Percentiles rank a stretch among this genome's conserved stretches.
Conservation (phyloP, 352 stramenopile genomes). For the Blastocystis sp. region DNA sequence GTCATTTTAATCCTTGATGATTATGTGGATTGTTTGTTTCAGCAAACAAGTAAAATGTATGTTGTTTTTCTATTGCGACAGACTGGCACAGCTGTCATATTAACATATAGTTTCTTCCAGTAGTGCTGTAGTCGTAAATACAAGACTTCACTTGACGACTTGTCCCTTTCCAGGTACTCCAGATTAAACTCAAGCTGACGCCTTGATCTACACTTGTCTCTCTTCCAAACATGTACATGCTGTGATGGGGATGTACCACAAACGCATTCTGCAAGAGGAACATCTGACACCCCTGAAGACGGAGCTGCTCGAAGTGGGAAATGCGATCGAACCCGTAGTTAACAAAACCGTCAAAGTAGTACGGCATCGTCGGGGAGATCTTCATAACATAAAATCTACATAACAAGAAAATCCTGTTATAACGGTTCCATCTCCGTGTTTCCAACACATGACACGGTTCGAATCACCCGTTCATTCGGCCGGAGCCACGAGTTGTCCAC, state of each 20-base stretch:
- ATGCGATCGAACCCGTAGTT: conserved; percentile 40
- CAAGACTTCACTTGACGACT: neutral
- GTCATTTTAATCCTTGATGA: neutral
- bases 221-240: neutral
- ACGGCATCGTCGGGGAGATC: neutral
- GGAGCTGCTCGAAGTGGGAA: conserved; percentile 6
- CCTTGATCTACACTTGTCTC: neutral
- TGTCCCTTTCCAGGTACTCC: neutral
- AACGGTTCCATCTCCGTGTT: neutral
- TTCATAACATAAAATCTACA: conserved; percentile 49
- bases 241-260: neutral
- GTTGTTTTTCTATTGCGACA: neutral
- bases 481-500: neutral
- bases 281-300: neutral
- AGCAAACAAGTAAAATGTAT: neutral
- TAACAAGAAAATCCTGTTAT: neutral
- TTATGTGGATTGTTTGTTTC: neutral
- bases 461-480: neutral
- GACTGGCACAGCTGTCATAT: neutral
- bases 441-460: neutral
- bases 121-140: neutral
- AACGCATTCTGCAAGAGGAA: neutral
- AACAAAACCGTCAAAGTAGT: neutral
- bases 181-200: neutral
- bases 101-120: neutral